Percentiles rank a stretch among this genome's conserved stretches.
Evolutionary conservation across 2,329 filamentous ascomycete genomes (phyloP).

Genomic region (Neonectria hederae): DNA sequence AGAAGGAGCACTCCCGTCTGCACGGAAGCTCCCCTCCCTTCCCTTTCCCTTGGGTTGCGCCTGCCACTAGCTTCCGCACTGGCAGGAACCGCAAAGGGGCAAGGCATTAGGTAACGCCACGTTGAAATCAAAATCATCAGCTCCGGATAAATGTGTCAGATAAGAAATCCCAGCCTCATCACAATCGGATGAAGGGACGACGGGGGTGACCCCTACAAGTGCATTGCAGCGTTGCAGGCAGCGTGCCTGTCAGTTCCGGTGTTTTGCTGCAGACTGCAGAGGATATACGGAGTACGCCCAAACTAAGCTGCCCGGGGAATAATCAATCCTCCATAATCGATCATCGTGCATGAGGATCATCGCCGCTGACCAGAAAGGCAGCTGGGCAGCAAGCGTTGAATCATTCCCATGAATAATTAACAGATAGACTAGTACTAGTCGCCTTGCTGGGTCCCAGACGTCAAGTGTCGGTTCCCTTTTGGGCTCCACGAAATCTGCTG

Average conservation of each 20-base stretch:
- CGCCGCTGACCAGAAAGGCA: not conserved
- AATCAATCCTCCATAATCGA: slow-evolving; percentile 3
- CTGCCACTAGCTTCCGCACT: not conserved
- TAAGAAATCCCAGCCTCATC: slow-evolving; percentile 10
- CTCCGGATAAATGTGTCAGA: slow-evolving; percentile 10
- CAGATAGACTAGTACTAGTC: no score
- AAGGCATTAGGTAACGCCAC: slow-evolving; percentile 22
- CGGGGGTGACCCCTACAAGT: not conserved
- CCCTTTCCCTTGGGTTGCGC: not conserved
- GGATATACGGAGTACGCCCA: not conserved
- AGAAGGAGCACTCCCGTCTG: slow-evolving; percentile 1
- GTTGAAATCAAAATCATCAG: slow-evolving; percentile 10
- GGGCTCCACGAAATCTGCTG: not conserved
- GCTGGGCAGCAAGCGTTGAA: not conserved
- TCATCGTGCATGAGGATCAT: not conserved
- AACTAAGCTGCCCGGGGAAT: not conserved
- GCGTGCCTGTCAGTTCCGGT: not conserved
- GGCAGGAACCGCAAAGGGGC: not conserved
- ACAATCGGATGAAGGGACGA: slow-evolving; percentile 1
- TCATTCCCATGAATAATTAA: slow-evolving; percentile 10
- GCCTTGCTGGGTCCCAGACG: not conserved
- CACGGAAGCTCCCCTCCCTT: not conserved
- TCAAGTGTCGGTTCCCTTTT: not conserved
- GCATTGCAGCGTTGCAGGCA: not conserved
- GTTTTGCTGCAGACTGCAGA: not conserved